Base-by-base conservation (phyloP, 2,329 filamentous ascomycete species). In the Thelonectria olida region DNA sequence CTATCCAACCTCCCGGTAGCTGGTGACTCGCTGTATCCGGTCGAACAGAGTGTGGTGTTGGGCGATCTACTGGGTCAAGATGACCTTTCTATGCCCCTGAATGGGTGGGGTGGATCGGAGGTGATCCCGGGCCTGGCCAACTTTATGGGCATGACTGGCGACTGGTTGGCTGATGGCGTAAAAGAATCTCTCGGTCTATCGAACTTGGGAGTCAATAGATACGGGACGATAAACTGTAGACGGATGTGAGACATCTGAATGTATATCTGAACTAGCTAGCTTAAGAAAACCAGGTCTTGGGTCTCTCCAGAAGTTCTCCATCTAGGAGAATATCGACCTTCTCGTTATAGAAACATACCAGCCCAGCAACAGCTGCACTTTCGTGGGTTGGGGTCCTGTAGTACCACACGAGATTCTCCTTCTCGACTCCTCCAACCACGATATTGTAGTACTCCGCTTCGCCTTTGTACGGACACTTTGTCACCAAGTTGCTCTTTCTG, bases 381-480 rank as follows among this genome's bases (percentile, higher is more conserved):
- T 91, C 89, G 0, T 78, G 67, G 0, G 83, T 85, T 3, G 89
- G 87, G 10, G 81, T 79, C 15, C 76, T 76, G 57, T 91, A 91
- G 59, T 84, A 90, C 89, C 89, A 91, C 1, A 88, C 80, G 3
- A 87, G 54, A 67, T 90, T 82, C 63, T 81, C 76, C 28, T 79
- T 74, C 56, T 75, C 70, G 20, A 80, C 73, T 0, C 77, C 82
- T 5, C 79, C 73, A 0, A 88, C 65, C 0, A 81, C 79, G 0
- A 90, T 75, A 55, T 86, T 67, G 64, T 89, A 90, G 61, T 90
- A 91, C 56, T 85, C 80, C 0, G 88, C 88, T 54, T 84, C 81
- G 1, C 89, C 89, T 70, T 91, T 91, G 67, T 91, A 91, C 2
- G 89, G 89, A 72, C 89, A 91, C 53, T 79, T 75, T 0, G 86